These are phyloP conservation scores for Globisporangium takayamanum DNA, from an alignment of 352 stramenopile genomes.

Conservation along the genomic window DNA sequence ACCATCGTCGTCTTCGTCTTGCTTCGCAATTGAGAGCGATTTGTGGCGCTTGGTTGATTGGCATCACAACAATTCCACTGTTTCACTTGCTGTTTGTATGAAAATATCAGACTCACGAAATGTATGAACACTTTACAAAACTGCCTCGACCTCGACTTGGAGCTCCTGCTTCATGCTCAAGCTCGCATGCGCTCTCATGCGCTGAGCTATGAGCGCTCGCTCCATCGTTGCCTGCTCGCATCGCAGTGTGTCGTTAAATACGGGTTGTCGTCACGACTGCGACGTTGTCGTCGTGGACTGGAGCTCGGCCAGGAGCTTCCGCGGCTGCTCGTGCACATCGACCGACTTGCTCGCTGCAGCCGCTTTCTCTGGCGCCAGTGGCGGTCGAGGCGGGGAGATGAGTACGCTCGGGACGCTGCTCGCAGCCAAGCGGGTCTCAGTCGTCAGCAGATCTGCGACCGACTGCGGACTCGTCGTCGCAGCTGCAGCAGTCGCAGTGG, in stretches of 20 bases:
- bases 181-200: no score
- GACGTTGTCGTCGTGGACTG: slow-evolving; percentile 6
- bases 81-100: no score
- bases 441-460: slow-evolving; percentile 29
- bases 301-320: slow-evolving; percentile 11
- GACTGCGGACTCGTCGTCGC: slow-evolving; percentile 67
- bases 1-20: background rate
- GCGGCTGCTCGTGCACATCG: slow-evolving; percentile 8
- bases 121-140: no score
- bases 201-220: background rate
- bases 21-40: no score
- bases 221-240: background rate
- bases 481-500: slow-evolving; percentile 27
- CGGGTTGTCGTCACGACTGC: background rate
- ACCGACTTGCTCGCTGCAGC: background rate
- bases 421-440: slow-evolving; percentile 7
- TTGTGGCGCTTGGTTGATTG: no score
- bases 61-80: background rate
- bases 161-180: no score
- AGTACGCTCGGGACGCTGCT: slow-evolving; percentile 5
- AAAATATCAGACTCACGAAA: no score
- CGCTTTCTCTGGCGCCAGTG: slow-evolving; percentile 5
- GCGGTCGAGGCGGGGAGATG: slow-evolving; percentile 6
- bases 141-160: no score
- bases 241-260: slow-evolving; percentile 8